Evolutionary conservation across 352 stramenopile genomes (phyloP).

Genomic region (Peronosclerospora sorghi): DNA sequence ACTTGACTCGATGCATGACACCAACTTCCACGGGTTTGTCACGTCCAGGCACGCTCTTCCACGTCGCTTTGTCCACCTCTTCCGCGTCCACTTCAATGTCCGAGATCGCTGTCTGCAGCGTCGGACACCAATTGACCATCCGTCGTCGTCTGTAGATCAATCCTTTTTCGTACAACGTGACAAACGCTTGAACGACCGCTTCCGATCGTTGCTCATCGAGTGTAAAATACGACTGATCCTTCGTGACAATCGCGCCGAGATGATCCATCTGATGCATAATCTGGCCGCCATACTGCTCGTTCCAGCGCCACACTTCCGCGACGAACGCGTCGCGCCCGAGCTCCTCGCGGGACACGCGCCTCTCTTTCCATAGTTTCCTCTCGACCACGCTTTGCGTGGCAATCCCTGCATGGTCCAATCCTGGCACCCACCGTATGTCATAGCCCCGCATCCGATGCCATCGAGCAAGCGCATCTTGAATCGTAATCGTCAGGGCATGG

Average conservation of each 20-base stretch:
- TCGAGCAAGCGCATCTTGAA: conserved; percentile 93
- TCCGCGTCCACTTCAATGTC: conserved; percentile 98
- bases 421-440: conserved; percentile 94
- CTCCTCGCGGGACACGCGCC: conserved; percentile 86
- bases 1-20: conserved; percentile 74
- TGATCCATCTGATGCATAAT: conserved; percentile 94
- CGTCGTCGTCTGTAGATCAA: conserved; percentile 93
- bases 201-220: conserved; percentile 91
- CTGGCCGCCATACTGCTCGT: conserved; percentile 92
- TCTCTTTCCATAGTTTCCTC: conserved; percentile 95
- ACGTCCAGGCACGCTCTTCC: conserved; percentile 65
- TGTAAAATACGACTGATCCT: conserved; percentile 95
- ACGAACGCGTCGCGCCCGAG: conserved; percentile 96
- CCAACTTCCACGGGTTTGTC: conserved; percentile 66
- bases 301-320: conserved; percentile 96
- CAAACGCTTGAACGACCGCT: conserved; percentile 57
- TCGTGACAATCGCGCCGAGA: conserved; percentile 94
- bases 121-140: conserved; percentile 97
- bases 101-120: conserved; percentile 92
- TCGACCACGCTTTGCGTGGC: conserved; percentile 98
- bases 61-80: conserved; percentile 87
- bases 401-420: conserved; percentile 98
- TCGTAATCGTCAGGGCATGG: conserved; percentile 94
- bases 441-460: conserved; percentile 98
- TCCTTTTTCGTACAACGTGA: conserved; percentile 92